Evolutionary conservation across 1,139 yeast species (phyloP).

Genomic region (Taphrina betulina): DNA sequence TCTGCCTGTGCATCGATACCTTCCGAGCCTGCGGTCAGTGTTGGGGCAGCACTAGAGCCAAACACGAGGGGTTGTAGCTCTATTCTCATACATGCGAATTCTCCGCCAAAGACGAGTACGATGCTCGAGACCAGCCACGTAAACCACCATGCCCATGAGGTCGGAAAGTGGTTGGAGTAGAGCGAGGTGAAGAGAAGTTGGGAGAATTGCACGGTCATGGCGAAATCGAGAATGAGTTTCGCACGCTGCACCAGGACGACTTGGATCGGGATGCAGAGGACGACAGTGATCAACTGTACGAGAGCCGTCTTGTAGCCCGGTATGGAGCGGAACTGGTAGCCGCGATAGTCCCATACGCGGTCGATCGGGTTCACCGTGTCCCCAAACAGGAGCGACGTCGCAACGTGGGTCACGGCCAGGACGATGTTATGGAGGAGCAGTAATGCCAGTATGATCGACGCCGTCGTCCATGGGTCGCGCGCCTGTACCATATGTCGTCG

Average conservation of each 20-base stretch:
- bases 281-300: constrained; percentile 13
- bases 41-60: too few species aligned
- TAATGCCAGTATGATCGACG: constrained; percentile 17
- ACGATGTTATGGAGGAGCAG: constrained; percentile 7
- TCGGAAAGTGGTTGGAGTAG: constrained; percentile 21
- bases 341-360: constrained; percentile 20
- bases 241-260: constrained; percentile 25
- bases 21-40: too few species aligned
- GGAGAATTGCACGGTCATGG: constrained; percentile 29
- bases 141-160: constrained; percentile 31
- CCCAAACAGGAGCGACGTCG: constrained; percentile 7
- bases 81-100: constrained; percentile 32
- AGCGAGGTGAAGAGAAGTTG: constrained; percentile 26
- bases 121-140: constrained; percentile 19
- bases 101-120: constrained; percentile 33
- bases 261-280: constrained; percentile 12
- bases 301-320: constrained; percentile 8
- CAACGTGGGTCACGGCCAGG: constrained; percentile 14
- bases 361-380: constrained; percentile 13
- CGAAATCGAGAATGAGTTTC: constrained; percentile 34
- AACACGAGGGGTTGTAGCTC: constrained; percentile 30
- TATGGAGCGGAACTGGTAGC: constrained; percentile 35
- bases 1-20: too few species aligned
- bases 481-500: constrained; percentile 2
- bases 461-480: constrained; percentile 27